These are phyloP conservation scores for Tuber microsphaerosporum DNA, from an alignment of 495 filamentous ascomycete species.

Conservation along the genomic window DNA sequence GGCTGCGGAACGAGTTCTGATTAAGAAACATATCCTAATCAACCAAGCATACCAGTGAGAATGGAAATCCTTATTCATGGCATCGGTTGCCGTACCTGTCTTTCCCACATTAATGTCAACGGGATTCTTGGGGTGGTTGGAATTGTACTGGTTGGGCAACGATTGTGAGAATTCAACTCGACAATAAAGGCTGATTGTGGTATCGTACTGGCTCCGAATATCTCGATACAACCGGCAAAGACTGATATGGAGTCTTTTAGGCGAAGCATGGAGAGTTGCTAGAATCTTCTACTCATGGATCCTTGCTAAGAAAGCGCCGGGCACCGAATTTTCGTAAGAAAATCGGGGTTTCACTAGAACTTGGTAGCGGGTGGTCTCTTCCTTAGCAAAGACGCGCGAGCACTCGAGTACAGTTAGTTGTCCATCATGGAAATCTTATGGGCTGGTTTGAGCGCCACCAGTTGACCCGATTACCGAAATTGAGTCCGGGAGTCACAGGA, in stretches of 20 bases:
- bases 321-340: not conserved
- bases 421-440: not conserved
- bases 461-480: not conserved
- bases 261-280: not conserved
- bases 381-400: not conserved
- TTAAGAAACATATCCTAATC: not conserved
- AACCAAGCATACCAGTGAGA: not conserved
- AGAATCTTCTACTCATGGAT: not conserved
- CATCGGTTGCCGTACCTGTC: not conserved
- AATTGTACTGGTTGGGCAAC: not conserved
- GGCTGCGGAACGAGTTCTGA: not conserved
- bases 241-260: not conserved
- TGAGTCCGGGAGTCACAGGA: constrained; percentile 2
- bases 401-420: not conserved
- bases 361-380: not conserved
- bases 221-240: not conserved
- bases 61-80: not conserved
- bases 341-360: not conserved
- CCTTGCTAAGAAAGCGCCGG: not conserved
- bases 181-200: not conserved
- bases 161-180: not conserved
- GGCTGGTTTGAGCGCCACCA: not conserved
- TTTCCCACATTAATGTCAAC: not conserved
- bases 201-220: not conserved
- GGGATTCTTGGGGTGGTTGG: not conserved